These are phyloP conservation scores for Malassezia brasiliensis DNA, from an alignment of 1,284 basidiomycete species.

Conservation along the genomic window DNA sequence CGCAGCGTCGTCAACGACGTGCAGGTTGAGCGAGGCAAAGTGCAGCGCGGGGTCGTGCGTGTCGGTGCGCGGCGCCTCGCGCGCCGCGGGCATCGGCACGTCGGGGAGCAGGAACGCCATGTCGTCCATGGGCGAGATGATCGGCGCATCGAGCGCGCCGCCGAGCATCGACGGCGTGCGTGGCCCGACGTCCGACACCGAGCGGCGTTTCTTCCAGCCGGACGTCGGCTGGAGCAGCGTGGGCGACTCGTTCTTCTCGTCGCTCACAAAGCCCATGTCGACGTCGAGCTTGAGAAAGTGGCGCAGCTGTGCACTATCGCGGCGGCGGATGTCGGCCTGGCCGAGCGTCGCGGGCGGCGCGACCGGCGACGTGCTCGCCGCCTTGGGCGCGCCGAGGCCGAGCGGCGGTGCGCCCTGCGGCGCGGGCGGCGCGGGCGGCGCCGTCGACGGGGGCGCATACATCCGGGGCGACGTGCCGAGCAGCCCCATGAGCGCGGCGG, in stretches of 20 bases:
- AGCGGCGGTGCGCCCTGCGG: background rate
- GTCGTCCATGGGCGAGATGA: constrained; percentile 14
- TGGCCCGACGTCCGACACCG: constrained; percentile 15
- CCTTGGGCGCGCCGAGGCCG: background rate
- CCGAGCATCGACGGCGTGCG: constrained; percentile 15
- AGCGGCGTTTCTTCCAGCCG: constrained; percentile 16
- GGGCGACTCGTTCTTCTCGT: constrained; percentile 11
- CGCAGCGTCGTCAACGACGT: background rate
- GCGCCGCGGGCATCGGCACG: background rate
- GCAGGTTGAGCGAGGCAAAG: constrained; percentile 12
- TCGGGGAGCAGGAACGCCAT: constrained; percentile 9
- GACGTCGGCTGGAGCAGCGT: constrained; percentile 12
- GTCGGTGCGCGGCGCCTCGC: background rate
- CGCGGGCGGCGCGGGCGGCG: background rate
- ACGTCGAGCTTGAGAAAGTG: constrained; percentile 16
- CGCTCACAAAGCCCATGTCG: constrained; percentile 13
- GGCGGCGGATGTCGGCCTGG: background rate
- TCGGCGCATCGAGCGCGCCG: background rate
- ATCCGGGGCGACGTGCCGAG: background rate
- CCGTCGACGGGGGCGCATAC: background rate
- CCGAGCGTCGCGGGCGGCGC: background rate
- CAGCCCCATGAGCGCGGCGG: background rate
- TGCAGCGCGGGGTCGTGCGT: background rate
- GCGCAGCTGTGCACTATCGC: constrained; percentile 2
- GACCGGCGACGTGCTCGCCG: background rate